Evolutionary conservation across 1,284 basidiomycete genomes (phyloP).

Genomic region (Ceratobasidium sp.): DNA sequence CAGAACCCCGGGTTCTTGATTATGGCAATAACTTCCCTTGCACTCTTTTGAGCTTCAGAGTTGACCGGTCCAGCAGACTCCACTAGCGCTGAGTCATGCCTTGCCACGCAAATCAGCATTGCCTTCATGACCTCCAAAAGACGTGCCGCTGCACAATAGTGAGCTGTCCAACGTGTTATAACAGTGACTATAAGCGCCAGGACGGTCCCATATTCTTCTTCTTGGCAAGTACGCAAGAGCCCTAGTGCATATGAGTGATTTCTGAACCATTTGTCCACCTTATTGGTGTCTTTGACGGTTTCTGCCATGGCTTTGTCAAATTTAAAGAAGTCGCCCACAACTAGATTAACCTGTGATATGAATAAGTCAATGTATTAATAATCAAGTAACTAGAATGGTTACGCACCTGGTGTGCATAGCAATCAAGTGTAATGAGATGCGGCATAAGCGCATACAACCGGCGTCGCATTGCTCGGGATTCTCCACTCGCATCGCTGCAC

Average conservation of each 20-base stretch:
- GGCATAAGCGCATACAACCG: not conserved
- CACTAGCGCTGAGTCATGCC: not conserved
- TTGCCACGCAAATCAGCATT: not conserved
- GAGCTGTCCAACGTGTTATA: not conserved
- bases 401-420: slow-evolving; percentile 24
- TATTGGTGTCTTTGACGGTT: not conserved
- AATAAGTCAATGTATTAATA: too few relatives aligned
- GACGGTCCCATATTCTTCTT: not conserved
- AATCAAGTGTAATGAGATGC: not conserved
- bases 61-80: not conserved
- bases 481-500: slow-evolving; percentile 45
- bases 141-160: not conserved
- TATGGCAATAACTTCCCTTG: not conserved
- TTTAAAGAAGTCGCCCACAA: not conserved
- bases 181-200: not conserved
- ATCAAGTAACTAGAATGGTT: too few relatives aligned
- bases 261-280: not conserved
- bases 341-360: slow-evolving; percentile 7
- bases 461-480: not conserved
- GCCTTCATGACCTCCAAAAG: not conserved
- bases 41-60: not conserved
- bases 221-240: not conserved
- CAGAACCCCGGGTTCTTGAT: not conserved
- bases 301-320: not conserved
- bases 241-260: slow-evolving; percentile 10